Evolutionary conservation across 1,284 basidiomycete species (phyloP).

Genomic region (Mycosarcoma maydis): DNA sequence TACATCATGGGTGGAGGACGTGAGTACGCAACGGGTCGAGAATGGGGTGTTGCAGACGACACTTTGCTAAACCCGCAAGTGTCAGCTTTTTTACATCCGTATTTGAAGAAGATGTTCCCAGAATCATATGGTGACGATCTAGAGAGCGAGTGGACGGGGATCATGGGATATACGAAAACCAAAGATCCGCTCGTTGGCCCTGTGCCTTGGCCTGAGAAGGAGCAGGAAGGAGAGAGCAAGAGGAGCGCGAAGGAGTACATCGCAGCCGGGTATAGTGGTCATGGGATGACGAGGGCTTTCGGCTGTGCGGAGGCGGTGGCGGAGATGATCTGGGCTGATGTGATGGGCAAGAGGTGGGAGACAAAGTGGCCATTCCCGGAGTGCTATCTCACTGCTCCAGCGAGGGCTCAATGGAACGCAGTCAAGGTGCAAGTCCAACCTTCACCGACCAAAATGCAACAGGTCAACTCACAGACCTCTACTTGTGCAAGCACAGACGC

Average conservation of each 20-base stretch:
- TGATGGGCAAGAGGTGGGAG: slow-evolving; percentile 70
- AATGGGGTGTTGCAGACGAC: slow-evolving; percentile 75
- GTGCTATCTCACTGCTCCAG: slow-evolving; percentile 27
- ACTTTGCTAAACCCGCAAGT: slow-evolving; percentile 71
- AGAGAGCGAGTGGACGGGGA: slow-evolving; percentile 77
- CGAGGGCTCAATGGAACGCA: background rate
- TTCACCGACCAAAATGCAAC: too few species aligned
- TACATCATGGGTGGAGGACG: slow-evolving; percentile 80
- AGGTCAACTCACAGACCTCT: too few species aligned
- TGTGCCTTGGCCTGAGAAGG: background rate
- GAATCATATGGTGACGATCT: slow-evolving; percentile 71
- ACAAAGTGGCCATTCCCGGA: slow-evolving; percentile 72
- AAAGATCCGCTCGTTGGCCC: slow-evolving; percentile 75
- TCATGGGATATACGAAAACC: slow-evolving; percentile 79
- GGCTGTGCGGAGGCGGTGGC: slow-evolving; percentile 75
- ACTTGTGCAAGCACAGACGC: too few species aligned
- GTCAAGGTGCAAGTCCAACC: too few species aligned
- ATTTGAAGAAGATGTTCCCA: slow-evolving; percentile 67
- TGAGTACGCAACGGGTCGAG: slow-evolving; percentile 70
- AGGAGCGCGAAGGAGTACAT: slow-evolving; percentile 74
- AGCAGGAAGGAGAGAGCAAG: background rate
- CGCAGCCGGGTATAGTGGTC: slow-evolving; percentile 78
- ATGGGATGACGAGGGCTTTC: slow-evolving; percentile 79
- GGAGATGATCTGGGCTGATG: slow-evolving; percentile 74
- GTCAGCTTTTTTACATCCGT: slow-evolving; percentile 63